Base-by-base conservation (phyloP, 2,329 filamentous ascomycete genomes). In the Xylogone sp. region DNA sequence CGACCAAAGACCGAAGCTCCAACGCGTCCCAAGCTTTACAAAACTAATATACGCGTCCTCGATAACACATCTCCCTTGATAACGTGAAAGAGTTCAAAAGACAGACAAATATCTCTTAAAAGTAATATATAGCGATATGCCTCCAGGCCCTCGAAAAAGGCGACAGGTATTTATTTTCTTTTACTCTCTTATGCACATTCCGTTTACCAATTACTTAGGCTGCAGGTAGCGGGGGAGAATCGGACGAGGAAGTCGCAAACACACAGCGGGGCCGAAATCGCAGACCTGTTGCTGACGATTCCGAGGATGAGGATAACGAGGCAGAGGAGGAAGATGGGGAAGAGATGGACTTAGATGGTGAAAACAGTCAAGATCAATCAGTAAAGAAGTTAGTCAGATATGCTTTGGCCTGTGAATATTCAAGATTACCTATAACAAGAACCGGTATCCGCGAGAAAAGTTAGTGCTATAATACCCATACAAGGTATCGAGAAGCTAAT, bases 361-460 rank as follows among this genome's bases (percentile, higher is more conserved):
- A 55, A 42, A 56, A 57, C 16, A 57, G 43, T n/a, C 51, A 58
- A 12, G 70, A 76, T 3, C 77, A 82, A 57, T 67, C 84, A 29
- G 77, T 81, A 31, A 86, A 84, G 68, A 86, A 84, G 62, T 68
- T 88, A n/a, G 76, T 87, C n/a, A 78, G 84, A 49, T 86, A 86
- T 59, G 83, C 82, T 3, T 66, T 88, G 21, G 81, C 83, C 3
- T 86, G 83, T 67, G 84, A 88, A 62, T 85, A 78, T 55, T 79
- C 82, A 9, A 74, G 84, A 48, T 75, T 76, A 39, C 73, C 77
- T 1, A 85, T 88, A 44, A 75, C 75, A 48, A 72, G 84, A 58
- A 77, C 83, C 20, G 83, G 81, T 27, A 83, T 88, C 44, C 77
- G 76, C 53, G 83, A 86, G 47, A 82, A 82, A 71, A 82, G 83